Base-by-base conservation (phyloP, 116 monocot genomes). In the Papilionanthe hybrid region DNA sequence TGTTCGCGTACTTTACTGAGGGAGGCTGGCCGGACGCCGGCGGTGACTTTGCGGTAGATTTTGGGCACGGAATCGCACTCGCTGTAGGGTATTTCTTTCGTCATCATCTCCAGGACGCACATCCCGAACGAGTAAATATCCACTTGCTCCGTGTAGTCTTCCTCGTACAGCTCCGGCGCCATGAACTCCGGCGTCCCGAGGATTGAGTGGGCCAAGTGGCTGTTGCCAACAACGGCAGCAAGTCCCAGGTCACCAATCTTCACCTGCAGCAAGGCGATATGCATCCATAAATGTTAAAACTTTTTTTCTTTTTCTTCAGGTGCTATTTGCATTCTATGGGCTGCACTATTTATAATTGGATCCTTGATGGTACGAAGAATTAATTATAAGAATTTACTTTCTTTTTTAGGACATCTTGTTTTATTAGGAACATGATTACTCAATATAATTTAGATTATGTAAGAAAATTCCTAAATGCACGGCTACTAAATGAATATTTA, bases 61-160 rank as follows among this genome's bases (percentile, higher is more conserved):
- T 83, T 84, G n/a, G 84, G 77, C 20, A 91, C 75, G 55, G 65
- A 77, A 77, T 86, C 83, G 74, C 91, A 93, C 85, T 96, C 95
- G 45, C 81, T 83, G 85, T 91, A 96, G 27, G 95, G 95, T 27
- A 87, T 82, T 75, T 96, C 91, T 13, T 77, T 78, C 9, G 93
- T 96, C 6, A 93, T 82, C 85, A 96, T 75, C 86, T 96, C 95
- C 18, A 96, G 87, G 42, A 93, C 88, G 79, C 91, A 96, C 85
- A 96, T 82, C 4, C 93, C 95, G 82, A 88, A 96, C 5, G 95
- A 87, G 85, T 93, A 96, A 18, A 96, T 88, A 77, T 96, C 95
- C 3, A 96, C 93, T 72, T 73, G 85, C 78, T 96, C 93, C 1
- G 86, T 93, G 91, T 96, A 96, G 5, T 88, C 75, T 68, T 90